Evolutionary conservation across 78 protist genomes (phyloP), one percentile per base, ranked within the genome.

Genomic region (Dictyostelium firmibasis): DNA sequence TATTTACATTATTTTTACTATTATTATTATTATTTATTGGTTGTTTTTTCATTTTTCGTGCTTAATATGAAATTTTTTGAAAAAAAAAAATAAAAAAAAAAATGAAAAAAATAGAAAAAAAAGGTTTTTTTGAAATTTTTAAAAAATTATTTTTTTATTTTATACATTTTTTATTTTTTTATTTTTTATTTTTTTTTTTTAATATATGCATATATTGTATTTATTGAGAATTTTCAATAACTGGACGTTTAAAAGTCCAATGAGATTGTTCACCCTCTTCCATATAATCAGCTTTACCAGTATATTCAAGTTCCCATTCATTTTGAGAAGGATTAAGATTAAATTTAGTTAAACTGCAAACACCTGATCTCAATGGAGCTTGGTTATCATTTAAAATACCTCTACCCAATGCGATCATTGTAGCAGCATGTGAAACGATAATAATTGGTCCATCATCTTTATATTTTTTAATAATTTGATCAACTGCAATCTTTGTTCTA

Each of bases 341-440:
- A 38, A 69, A 29, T 69, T 89, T 89, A 5, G 87, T 67, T 20
- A 89, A 44, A 75, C 78, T 75, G 44, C 94, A 89, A 35, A 89
- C 94, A 81, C 94, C 94, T 18, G 86, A 62, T 81, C 94, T 60
- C n/a, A 89, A 43, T 27, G 69, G 94, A 18, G 81, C 81, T 1
- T 25, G 7, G 18, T 35, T 25, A 33, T 89, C 94, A 27, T 81
- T 47, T 18, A 89, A 41, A 10, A 89, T 35, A 70, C 76, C 78
- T 81, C 94, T 89, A 47, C 94, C 74, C 4, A 89, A 38, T 31
- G 87, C 86, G 81, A 89, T 81, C 94, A 89, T 25, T 64, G 94
- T 89, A 29, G 94, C 94, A 20, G 94, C 94, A 47, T 89, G 94
- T 62, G 94, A 62, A 10, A 89, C 94, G 82, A 89, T 89, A 41